These are phyloP conservation scores for Cladosporium cucumerinum DNA, from an alignment of 2,329 filamentous ascomycete species.

Conservation along the genomic window DNA sequence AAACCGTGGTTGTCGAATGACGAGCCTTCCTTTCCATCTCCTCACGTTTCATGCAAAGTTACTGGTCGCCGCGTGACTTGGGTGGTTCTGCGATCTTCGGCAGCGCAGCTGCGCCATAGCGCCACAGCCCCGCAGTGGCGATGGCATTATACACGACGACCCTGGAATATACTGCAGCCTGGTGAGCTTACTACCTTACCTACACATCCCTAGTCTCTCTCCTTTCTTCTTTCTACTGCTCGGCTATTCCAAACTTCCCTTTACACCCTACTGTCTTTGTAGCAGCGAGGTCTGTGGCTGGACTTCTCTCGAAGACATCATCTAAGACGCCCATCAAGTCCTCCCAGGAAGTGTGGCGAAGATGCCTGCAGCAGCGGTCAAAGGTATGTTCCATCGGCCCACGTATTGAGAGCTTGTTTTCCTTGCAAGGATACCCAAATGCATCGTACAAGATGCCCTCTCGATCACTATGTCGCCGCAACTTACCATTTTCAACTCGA, in stretches of 20 bases:
- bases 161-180: not conserved
- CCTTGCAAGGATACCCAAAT: not conserved
- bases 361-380: conserved; percentile 26
- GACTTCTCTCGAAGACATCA: not conserved
- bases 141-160: too few species aligned
- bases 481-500: not conserved
- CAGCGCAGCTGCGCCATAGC: not conserved
- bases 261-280: not conserved
- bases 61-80: not conserved
- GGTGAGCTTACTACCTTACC: not conserved
- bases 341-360: not conserved
- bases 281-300: not conserved
- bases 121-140: too few species aligned
- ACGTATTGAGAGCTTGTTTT: not conserved
- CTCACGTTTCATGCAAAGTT: not conserved
- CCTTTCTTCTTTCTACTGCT: not conserved
- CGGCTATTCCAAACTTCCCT: too few species aligned
- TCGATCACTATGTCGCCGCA: not conserved
- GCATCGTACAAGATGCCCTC: not conserved
- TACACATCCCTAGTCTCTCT: not conserved
- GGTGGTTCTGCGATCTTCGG: not conserved
- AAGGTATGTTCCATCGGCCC: conserved; percentile 18
- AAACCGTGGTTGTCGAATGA: not conserved
- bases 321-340: not conserved
- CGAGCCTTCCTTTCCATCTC: not conserved